Base-by-base conservation (phyloP, 2,329 filamentous ascomycete species). In the Neophaeococcomyces mojaviensis region DNA sequence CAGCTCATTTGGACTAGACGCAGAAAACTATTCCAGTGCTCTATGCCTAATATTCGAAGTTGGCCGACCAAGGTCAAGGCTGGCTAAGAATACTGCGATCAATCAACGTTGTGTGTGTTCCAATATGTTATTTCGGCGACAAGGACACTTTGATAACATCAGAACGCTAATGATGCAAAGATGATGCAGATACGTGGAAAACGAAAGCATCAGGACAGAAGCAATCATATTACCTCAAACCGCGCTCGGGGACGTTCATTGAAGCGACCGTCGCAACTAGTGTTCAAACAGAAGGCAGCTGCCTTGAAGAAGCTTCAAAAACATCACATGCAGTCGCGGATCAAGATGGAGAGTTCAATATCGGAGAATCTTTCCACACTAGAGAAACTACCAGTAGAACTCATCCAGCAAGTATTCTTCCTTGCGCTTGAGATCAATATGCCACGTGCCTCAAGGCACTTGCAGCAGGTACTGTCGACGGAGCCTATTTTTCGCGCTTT, bases 371-470 rank as follows among this genome's bases (percentile, higher is more conserved):
- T 63, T 3, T 66, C 65, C 2, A 46, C 49, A 8, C 58, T 77
- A 10, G 72, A 77, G 53, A 47, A 52, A 3, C 61, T 77, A 0
- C 74, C 74, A 0, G 57, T 65, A 2, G 74, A 77, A 55, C 56
- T 77, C 10, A 62, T 77, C n/a, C 69, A 77, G 52, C 62, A 66
- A 33, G 74, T 77, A 37, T 77, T 77, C 49, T 59, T 72, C n/a
- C 57, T 66, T 22, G 66, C 68, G 4, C 55, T 69, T 19, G 72
- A 75, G 50, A 51, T 71, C 26, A 67, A 70, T 31, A 55, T 74
- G 1, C 62, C 69, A 2, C 60, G 60, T 13, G 62, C 64, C 4
- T 76, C 73, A 0, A 60, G 59, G 0, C 49, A 58, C 9, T 55
- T 77, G 8, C 64, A 63, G 8, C 54, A 56, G 0, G 62, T 61